A percentile compares a stretch with the other conserved stretches of the same genome.
phyloP scores from a whole-genome alignment of 192 early-diverging fungal species.

The Powellomyces hirtus region DNA sequence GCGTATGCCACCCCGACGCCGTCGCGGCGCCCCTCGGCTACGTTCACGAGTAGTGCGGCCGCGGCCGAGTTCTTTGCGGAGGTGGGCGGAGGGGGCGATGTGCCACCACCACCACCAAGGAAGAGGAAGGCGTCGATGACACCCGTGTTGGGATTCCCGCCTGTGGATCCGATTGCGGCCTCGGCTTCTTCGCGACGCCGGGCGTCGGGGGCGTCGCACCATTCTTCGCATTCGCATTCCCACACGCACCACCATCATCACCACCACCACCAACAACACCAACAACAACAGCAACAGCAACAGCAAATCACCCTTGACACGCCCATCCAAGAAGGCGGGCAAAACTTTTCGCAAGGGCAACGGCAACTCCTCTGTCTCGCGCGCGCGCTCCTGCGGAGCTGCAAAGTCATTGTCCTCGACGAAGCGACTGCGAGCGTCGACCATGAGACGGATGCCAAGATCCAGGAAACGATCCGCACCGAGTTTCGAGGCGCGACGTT shows the following conservation, averaged over 20 bases:
- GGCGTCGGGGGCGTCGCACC: neutral
- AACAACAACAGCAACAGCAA: no score
- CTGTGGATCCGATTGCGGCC: no score
- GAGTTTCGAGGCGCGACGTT: constrained; percentile 69
- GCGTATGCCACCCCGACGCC: neutral
- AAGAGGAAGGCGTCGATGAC: neutral
- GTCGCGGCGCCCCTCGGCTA: neutral
- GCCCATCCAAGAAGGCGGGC: constrained; percentile 72
- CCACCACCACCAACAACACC: no score
- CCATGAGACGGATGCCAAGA: constrained; percentile 79
- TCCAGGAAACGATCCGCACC: constrained; percentile 81
- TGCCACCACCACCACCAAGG: no score
- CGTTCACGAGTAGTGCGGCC: neutral
- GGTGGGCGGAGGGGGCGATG: neutral
- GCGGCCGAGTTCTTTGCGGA: neutral
- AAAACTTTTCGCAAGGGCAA: constrained; percentile 73
- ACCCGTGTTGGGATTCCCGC: no score
- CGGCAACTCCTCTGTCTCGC: constrained; percentile 54
- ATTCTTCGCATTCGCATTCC: neutral
- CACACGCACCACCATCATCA: no score
- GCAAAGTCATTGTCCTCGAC: constrained; percentile 37
- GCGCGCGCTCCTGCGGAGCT: constrained; percentile 39
- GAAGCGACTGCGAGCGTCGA: constrained; percentile 88
- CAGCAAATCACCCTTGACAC: constrained; percentile 56
- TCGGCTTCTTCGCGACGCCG: no score